phyloP scores from a whole-genome alignment of 176 grass and related monocot genomes.

The Aegilops bicornis region DNA sequence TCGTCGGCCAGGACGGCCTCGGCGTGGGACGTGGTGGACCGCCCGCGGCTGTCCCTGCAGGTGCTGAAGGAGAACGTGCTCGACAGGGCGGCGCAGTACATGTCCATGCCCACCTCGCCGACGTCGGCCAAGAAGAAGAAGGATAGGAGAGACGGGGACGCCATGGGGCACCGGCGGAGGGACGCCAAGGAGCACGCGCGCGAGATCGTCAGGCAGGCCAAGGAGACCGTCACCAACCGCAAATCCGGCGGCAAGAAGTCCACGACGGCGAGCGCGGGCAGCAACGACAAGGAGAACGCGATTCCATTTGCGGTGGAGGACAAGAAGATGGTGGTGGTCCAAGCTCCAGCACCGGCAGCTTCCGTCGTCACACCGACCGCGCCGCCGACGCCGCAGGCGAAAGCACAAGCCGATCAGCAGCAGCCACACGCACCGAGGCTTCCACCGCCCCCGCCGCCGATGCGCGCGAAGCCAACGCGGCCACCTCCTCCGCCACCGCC shows the following conservation, averaged over 20 bases:
- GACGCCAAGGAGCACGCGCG: constrained; percentile 48
- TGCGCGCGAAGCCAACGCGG: constrained; percentile 33
- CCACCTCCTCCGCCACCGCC: constrained; percentile 50
- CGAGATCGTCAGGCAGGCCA: constrained; percentile 72
- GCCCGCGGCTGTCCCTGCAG: constrained; percentile 63
- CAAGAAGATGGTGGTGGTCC: constrained; percentile 8
- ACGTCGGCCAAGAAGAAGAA: constrained; percentile 31
- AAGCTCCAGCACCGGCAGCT: not conserved
- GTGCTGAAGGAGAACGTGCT: constrained; percentile 47
- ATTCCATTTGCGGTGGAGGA: not conserved
- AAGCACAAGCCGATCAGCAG: not conserved
- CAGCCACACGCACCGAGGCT: constrained; percentile 34
- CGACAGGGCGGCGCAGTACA: constrained; percentile 40
- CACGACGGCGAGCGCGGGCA: not conserved
- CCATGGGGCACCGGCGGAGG: not conserved
- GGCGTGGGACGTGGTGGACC: constrained; percentile 37
- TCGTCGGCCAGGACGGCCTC: constrained; percentile 33
- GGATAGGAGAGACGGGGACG: not conserved
- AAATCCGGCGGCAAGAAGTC: constrained; percentile 14
- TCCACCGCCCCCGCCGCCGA: constrained; percentile 8
- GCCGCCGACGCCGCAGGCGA: not conserved
- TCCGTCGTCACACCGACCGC: not conserved
- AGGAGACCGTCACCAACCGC: constrained; percentile 58
- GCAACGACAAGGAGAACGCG: constrained; percentile 30
- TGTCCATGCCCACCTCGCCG: constrained; percentile 63